A percentile compares a stretch with the other conserved stretches of the same genome.
Conservation (phyloP, 495 filamentous ascomycete species). For the Daldinia concentrica region DNA sequence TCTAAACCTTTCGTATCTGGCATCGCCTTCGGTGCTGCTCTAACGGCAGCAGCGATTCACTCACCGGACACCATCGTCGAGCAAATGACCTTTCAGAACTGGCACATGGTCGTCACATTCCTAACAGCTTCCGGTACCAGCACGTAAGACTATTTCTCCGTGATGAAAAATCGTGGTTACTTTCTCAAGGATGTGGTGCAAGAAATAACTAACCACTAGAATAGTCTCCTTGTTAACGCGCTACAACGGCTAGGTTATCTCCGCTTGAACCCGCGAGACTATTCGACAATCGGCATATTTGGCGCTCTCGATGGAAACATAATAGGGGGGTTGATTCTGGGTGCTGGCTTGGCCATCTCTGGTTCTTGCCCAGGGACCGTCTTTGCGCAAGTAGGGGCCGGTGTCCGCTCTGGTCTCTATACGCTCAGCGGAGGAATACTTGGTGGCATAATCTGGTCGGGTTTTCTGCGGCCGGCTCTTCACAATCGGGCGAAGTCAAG, state of each 20-base stretch:
- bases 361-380: conserved; percentile 67
- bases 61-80: conserved; percentile 61
- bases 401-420: conserved; percentile 55
- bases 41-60: conserved; percentile 63
- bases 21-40: conserved; percentile 63
- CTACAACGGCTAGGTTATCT: conserved; percentile 48
- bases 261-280: conserved; percentile 45
- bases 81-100: conserved; percentile 63
- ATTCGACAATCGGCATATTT: conserved; percentile 54
- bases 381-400: conserved; percentile 61
- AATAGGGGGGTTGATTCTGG: conserved; percentile 63
- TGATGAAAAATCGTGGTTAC: not conserved
- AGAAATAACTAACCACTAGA: conserved; percentile 17
- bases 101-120: conserved; percentile 68
- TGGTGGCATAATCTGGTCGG: conserved; percentile 55
- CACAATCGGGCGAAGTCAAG: not conserved
- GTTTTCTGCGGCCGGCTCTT: conserved; percentile 42
- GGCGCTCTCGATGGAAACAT: conserved; percentile 63
- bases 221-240: conserved; percentile 46
- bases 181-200: not conserved
- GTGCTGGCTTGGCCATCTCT: conserved; percentile 63
- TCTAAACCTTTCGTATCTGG: conserved; percentile 51
- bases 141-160: conserved; percentile 55
- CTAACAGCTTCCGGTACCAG: conserved; percentile 62
- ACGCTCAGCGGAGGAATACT: conserved; percentile 54